Percentiles rank a stretch among this genome's conserved stretches.
phyloP scores from a whole-genome alignment of 768 basidiomycete species.

The Myochromella boudieri region DNA sequence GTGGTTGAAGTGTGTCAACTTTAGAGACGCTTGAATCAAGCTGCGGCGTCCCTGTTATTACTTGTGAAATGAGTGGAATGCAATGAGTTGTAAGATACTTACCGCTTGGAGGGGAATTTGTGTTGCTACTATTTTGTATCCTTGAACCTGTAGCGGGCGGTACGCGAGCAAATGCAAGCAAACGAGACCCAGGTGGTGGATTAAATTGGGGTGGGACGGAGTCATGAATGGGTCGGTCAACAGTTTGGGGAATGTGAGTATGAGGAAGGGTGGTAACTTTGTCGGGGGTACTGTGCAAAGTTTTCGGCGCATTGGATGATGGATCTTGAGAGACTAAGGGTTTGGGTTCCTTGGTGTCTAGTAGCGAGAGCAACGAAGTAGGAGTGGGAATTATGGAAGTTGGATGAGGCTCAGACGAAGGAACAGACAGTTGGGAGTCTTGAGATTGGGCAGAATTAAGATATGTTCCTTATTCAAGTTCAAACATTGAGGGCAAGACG shows the following conservation, averaged over 20 bases:
- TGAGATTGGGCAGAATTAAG: conserved; percentile 4
- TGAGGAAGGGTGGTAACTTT: no score
- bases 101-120: conserved; percentile 25
- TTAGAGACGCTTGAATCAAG: conserved; percentile 23
- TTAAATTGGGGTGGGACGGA: conserved; percentile 34
- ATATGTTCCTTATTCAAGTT: not conserved
- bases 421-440: not conserved
- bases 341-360: conserved; percentile 9
- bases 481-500: not conserved
- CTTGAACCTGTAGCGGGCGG: conserved; percentile 28
- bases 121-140: conserved; percentile 18
- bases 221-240: no score
- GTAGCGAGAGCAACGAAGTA: conserved; percentile 9
- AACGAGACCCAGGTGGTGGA: conserved; percentile 50
- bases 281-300: no score
- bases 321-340: conserved; percentile 1
- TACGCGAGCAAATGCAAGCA: conserved; percentile 47
- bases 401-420: conserved; percentile 8
- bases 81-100: conserved; percentile 4
- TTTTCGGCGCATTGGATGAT: not conserved
- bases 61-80: not conserved
- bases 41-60: conserved; percentile 6
- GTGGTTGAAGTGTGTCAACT: conserved; percentile 27
- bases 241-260: no score
- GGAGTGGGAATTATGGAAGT: not conserved